Percentiles rank a stretch among this genome's conserved stretches.
Conservation (phyloP, 2,329 filamentous ascomycete species). For the Harringtonia aguacate region DNA sequence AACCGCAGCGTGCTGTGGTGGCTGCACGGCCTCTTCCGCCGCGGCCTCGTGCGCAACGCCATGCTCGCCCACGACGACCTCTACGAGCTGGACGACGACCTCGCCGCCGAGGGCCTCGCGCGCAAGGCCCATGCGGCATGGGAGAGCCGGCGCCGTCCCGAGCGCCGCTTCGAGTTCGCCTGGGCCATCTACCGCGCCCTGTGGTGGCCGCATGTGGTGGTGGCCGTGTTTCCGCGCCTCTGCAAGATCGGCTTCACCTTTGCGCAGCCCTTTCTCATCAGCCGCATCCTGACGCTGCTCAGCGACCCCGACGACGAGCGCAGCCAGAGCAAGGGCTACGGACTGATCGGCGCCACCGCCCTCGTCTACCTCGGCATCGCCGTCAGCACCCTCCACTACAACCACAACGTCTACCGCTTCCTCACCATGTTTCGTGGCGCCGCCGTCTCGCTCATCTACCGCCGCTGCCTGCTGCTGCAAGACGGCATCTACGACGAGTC, state of each 20-base stretch:
- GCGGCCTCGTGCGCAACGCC: not conserved
- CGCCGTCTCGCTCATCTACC: constrained; percentile 5
- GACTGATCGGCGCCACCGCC: no score
- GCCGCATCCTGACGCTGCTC: not conserved
- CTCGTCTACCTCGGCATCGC: no score
- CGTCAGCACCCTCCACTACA: not conserved
- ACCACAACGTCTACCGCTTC: not conserved
- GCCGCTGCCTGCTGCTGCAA: not conserved
- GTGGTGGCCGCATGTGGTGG: no score
- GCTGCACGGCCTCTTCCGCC: constrained; percentile 21
- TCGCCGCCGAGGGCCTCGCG: not conserved
- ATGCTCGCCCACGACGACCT: not conserved
- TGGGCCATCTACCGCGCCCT: constrained; percentile 13
- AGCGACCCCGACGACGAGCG: not conserved
- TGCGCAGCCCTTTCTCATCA: no score
- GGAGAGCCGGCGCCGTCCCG: not conserved
- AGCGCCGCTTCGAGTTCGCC: not conserved
- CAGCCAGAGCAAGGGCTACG: no score
- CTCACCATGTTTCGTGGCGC: constrained; percentile 4
- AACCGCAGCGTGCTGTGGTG: constrained; percentile 26
- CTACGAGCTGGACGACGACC: not conserved
- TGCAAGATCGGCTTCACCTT: constrained; percentile 9
- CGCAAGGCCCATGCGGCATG: not conserved
- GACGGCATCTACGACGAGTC: no score
- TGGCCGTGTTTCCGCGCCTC: constrained; percentile 21